These are phyloP conservation scores for Cercospora sp. DNA, from an alignment of 2,329 filamentous ascomycete species.

Conservation along the genomic window DNA sequence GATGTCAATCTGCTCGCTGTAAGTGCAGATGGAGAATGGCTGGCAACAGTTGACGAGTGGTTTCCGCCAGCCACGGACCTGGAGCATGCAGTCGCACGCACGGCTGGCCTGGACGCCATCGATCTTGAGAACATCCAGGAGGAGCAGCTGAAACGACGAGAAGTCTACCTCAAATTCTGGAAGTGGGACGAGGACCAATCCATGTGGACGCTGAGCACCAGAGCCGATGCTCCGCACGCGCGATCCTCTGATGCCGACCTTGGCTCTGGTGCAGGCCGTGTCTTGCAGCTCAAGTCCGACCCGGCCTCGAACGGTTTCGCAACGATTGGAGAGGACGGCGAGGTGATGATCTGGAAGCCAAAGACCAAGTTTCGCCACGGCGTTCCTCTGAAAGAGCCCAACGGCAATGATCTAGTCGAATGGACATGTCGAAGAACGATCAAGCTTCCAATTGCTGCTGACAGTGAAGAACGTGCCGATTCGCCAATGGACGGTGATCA, in stretches of 20 bases:
- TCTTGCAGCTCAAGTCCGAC: conserved; percentile 74
- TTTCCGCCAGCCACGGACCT: conserved; percentile 70
- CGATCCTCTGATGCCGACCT: conserved; percentile 34
- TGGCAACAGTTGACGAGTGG: conserved; percentile 93
- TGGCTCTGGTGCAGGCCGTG: conserved; percentile 48
- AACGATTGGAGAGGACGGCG: conserved; percentile 78
- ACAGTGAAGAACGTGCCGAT: conserved; percentile 37
- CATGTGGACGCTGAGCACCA: conserved; percentile 72
- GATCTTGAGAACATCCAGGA: conserved; percentile 42
- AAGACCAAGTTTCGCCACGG: conserved; percentile 69
- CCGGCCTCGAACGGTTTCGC: conserved; percentile 72
- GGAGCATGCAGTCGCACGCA: conserved; percentile 52
- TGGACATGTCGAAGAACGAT: conserved; percentile 70
- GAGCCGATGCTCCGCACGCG: conserved; percentile 79
- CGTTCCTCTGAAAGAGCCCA: conserved; percentile 60
- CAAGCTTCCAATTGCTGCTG: conserved; percentile 39
- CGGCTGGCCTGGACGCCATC: conserved; percentile 17
- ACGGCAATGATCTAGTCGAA: conserved; percentile 62
- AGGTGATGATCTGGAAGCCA: conserved; percentile 79
- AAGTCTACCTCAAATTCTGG: conserved; percentile 93
- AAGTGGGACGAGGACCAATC: conserved; percentile 58
- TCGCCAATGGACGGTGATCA: conserved; percentile 41
- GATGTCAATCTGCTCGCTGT: conserved; percentile 73
- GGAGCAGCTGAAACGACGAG: conserved; percentile 56
- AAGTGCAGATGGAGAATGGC: conserved; percentile 80